Base-by-base conservation (phyloP, 768 basidiomycete genomes). In the Glaciozyma martinii region DNA sequence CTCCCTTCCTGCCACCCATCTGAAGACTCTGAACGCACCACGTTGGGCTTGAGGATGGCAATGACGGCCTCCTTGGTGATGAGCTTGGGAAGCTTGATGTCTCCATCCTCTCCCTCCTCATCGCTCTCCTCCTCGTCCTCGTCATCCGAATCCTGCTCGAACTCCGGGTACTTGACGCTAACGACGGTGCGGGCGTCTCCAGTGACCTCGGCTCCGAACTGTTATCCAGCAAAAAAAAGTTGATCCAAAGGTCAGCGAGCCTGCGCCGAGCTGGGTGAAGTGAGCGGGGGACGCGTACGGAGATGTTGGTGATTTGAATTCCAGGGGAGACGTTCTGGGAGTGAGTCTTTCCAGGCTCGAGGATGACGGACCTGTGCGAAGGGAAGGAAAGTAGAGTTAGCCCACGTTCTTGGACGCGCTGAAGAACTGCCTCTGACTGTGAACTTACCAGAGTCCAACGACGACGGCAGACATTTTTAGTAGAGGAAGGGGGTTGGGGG, bases 61-160 rank as follows among this genome's bases (percentile, higher is more conserved):
- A 66, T 55, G 60, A 56, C 71, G 61, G 75, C 77, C 16, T 80
- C 78, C 62, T 80, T 79, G 63, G 70, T 79, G 19, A 73, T 75
- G 29, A 56, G 33, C 49, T 67, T 63, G 29, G 70, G 70, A 25
- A 66, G 62, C 64, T 63, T 65, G 23, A 84, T 82, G 64, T 82
- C 80, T 13, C 78, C 80, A 16, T 84, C 81, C 62, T 82, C 81
- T n/a, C 79, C 79, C 10, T 78, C 80, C 0, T 76, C 81, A 60
- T 76, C 74, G 8, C 79, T 81, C n/a, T 76, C 79, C 9, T 74
- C 79, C 1, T 66, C 77, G 1, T 73, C 78, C 23, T 63, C 65
- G 32, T 78, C 80, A 18, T 73, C 82, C 7, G 75, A 79, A 12
- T 82, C 76, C 66, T 80, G 80, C 5, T 89, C 88, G 23, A 80